Conservation (phyloP, 139 green algal species). For the Closterium sp. region DNA sequence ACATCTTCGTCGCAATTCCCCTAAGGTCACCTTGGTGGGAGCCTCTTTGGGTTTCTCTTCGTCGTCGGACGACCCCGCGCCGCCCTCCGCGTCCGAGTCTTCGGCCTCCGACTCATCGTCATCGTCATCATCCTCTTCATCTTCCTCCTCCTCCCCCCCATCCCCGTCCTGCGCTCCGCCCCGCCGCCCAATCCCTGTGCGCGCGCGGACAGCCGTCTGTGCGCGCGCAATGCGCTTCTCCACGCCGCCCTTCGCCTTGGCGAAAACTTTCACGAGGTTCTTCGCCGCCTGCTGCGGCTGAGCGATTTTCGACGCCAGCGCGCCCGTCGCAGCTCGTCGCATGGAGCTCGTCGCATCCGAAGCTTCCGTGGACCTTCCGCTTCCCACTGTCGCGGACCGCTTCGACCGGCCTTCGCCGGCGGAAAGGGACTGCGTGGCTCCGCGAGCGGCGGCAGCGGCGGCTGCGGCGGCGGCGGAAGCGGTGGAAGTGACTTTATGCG, state of each 20-base stretch:
- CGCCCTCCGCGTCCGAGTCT: background rate
- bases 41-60: background rate
- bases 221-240: background rate
- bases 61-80: background rate
- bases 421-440: background rate
- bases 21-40: background rate
- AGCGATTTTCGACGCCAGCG: background rate
- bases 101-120: background rate
- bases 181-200: background rate
- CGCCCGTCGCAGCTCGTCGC: background rate
- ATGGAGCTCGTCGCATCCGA: background rate
- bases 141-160: background rate
- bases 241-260: background rate
- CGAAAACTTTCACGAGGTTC: background rate
- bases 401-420: background rate
- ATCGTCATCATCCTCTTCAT: background rate
- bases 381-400: background rate
- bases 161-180: background rate
- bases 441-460: too few relatives aligned
- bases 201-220: background rate
- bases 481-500: background rate
- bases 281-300: background rate
- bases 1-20: background rate
- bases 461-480: too few relatives aligned
- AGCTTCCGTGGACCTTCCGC: background rate